Evolutionary conservation across 73 alveolate species (phyloP), one percentile per base, ranked within the genome.

Genomic region (Symbiodinium natans): DNA sequence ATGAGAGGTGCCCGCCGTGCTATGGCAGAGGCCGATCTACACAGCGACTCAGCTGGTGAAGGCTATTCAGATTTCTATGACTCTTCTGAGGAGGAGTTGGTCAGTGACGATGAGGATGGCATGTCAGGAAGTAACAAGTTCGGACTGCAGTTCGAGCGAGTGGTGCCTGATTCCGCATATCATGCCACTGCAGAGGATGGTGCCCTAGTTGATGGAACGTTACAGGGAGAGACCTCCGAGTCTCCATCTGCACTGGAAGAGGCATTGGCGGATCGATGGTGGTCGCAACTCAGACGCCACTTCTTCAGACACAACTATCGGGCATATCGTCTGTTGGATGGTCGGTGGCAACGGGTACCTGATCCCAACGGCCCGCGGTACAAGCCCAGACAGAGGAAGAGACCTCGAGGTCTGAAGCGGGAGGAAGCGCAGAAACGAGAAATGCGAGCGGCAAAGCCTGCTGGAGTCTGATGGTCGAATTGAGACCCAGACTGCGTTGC

Each of bases 301-400:
- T 90, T 90, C 75, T 90, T 90, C 97, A 59, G 97, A 68, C 97
- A 90, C 82, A 71, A 73, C 52, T 41, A 90, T 68, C 89, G 97
- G 23, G 97, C 97, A 9, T 90, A 90, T 31, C 87, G 46, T 11
- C 6, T 90, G 34, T 34, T 90, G 88, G 97, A 90, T 25, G 97
- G 97, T 0, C 87, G 80, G 54, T 90, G 97, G 97, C 97, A 90
- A 33, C 88, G 88, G 34, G 97, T 90, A 34, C 59, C 94, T 25
- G 97, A 90, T 38, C 97, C 97, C 56, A 39, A 68, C 0, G 97
- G 97, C 23, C 97, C 97, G 0, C 80, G 88, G 11, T 90, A 41
- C 85, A 90, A 90, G 77, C 97, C 97, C 15, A 88, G 97, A 19
- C 77, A 42, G 41, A 52, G 88, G 19, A 41, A 90, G 31, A 63